These are phyloP conservation scores for Elaeagnus macrophylla DNA, from an alignment of 306 rosid genomes.

Conservation along the genomic window DNA sequence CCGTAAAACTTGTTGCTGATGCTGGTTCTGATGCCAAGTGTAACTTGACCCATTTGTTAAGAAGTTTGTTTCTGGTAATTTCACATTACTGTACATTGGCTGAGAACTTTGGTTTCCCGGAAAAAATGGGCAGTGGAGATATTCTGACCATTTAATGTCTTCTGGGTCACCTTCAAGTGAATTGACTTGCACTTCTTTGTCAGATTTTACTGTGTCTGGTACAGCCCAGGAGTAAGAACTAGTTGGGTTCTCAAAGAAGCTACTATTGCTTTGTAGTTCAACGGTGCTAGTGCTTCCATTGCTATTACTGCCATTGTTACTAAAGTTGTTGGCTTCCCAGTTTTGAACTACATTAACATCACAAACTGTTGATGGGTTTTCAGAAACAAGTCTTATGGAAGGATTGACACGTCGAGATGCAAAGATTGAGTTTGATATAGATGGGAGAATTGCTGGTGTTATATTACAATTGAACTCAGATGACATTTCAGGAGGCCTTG, in stretches of 20 bases:
- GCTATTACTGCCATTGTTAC: conserved; percentile 24
- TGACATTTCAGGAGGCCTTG: conserved; percentile 29
- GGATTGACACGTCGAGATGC: conserved; percentile 38
- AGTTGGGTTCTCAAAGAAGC: conserved; percentile 16
- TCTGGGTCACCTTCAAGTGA: conserved; percentile 26
- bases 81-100: conserved; percentile 27
- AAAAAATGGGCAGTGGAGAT: conserved; percentile 32
- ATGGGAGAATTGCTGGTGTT: conserved; percentile 25
- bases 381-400: conserved; percentile 30
- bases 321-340: conserved; percentile 33
- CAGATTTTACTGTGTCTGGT: conserved; percentile 20
- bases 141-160: conserved; percentile 65
- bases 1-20: conserved; percentile 23
- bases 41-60: conserved; percentile 9
- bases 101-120: conserved; percentile 36
- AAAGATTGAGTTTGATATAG: conserved; percentile 28
- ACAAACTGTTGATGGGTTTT: conserved; percentile 25
- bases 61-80: conserved; percentile 38
- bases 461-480: conserved; percentile 33
- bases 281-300: conserved; percentile 22
- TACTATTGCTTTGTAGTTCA: conserved; percentile 20
- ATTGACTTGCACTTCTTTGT: conserved; percentile 14
- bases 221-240: conserved; percentile 4
- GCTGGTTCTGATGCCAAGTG: conserved; percentile 16
- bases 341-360: conserved; percentile 28